Conservation (phyloP, 2,329 filamentous ascomycete genomes). For the Lachnellula arida region DNA sequence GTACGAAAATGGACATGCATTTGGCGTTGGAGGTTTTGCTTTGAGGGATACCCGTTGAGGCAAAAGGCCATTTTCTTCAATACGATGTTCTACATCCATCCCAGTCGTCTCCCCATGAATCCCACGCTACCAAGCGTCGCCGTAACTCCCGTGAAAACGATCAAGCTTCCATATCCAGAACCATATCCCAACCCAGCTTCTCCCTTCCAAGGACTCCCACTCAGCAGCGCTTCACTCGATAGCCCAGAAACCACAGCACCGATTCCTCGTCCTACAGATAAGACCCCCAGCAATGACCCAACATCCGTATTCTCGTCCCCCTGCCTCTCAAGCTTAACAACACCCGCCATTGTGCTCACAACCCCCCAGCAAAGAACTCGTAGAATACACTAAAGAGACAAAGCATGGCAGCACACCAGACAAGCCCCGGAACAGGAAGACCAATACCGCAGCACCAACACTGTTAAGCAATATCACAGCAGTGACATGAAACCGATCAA, state of each 20-base stretch:
- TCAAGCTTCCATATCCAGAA: slow-evolving; percentile 48
- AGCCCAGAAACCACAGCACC: slow-evolving; percentile 56
- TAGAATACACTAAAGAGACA: neutral
- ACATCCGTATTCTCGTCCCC: slow-evolving; percentile 18
- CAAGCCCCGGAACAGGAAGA: neutral
- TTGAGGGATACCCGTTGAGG: slow-evolving; percentile 1
- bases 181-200: slow-evolving; percentile 41
- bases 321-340: slow-evolving; percentile 23
- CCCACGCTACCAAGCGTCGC: slow-evolving; percentile 44
- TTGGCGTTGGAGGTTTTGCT: slow-evolving; percentile 3
- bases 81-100: slow-evolving; percentile 13
- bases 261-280: slow-evolving; percentile 56
- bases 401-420: neutral
- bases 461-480: neutral
- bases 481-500: neutral
- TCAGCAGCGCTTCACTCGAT: slow-evolving; percentile 49
- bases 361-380: slow-evolving; percentile 35
- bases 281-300: slow-evolving; percentile 36
- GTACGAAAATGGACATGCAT: neutral
- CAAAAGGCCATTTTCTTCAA: neutral
- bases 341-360: slow-evolving; percentile 42
- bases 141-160: slow-evolving; percentile 53
- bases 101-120: slow-evolving; percentile 38
- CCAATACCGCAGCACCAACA: neutral
- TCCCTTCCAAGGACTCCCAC: slow-evolving; percentile 41